phyloP scores from a whole-genome alignment of 139 green algal species.

The Chlamydomonas eustigma region DNA sequence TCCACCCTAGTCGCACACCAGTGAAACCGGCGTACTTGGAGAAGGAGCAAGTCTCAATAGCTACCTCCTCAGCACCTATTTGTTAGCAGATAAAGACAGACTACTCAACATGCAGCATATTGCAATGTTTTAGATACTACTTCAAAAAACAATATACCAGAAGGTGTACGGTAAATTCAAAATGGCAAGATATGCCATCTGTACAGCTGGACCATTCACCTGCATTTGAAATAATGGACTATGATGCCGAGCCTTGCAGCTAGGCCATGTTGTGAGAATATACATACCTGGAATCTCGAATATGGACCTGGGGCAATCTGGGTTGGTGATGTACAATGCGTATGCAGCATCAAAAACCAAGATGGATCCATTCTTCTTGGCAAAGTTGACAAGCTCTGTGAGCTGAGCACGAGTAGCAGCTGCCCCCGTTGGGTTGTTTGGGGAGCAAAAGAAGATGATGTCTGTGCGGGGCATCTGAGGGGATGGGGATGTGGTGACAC shows the following conservation, averaged over 20 bases:
- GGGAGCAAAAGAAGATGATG: constrained; percentile 99
- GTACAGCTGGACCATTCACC: too few relatives aligned
- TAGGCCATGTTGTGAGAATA: constrained; percentile 1
- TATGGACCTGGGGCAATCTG: constrained; percentile 91
- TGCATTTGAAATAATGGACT: too few relatives aligned
- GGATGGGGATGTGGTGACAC: background rate
- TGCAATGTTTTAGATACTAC: too few relatives aligned
- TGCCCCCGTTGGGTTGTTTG: constrained; percentile 95
- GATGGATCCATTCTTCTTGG: constrained; percentile 53
- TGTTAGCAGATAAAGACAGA: too few relatives aligned
- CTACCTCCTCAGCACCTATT: constrained; percentile 48
- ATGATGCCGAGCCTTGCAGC: too few relatives aligned
- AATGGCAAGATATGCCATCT: too few relatives aligned
- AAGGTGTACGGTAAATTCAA: too few relatives aligned
- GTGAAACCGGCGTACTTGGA: constrained; percentile 98
- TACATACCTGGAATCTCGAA: constrained; percentile 85
- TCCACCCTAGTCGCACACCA: constrained; percentile 96
- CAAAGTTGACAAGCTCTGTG: constrained; percentile 84
- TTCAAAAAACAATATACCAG: too few relatives aligned
- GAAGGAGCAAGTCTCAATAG: constrained; percentile 93
- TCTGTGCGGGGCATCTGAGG: constrained; percentile 74
- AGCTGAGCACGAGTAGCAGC: constrained; percentile 90
- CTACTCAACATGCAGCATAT: too few relatives aligned
- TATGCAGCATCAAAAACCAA: constrained; percentile 96
- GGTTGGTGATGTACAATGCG: constrained; percentile 91